Evolutionary conservation across 208 protist species (phyloP).

Genomic region (Angomonas ambiguus): DNA sequence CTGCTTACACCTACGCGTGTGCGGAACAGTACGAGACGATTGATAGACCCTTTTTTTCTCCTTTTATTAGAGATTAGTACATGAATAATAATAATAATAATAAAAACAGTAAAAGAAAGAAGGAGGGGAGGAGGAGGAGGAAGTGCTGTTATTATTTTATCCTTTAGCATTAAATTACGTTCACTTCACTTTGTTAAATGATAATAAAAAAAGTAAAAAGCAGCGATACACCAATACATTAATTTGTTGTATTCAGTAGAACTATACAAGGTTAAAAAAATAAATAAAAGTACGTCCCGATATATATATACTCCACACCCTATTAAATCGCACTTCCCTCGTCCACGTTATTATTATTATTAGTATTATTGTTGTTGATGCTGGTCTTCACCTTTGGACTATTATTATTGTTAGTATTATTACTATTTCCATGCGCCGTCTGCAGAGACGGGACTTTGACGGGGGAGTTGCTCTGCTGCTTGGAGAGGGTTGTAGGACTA

Average conservation of each 20-base stretch:
- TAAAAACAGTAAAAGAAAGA: conserved; percentile 6
- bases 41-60: neutral
- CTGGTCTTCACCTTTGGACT: neutral
- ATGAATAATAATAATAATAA: conserved; percentile 2
- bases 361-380: conserved; percentile 1
- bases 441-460: neutral
- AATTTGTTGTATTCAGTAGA: conserved; percentile 8
- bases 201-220: conserved; percentile 12
- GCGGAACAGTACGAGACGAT: too few relatives aligned
- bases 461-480: too few relatives aligned
- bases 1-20: conserved; percentile 31
- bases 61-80: too few relatives aligned
- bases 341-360: neutral
- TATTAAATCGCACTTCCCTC: neutral
- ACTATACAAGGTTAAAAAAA: conserved; percentile 11
- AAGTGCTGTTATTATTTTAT: neutral
- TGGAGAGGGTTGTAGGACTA: neutral
- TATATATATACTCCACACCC: too few relatives aligned
- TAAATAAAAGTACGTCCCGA: too few relatives aligned
- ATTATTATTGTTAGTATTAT: conserved; percentile 1
- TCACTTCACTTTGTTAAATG: conserved; percentile 10
- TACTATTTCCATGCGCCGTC: neutral
- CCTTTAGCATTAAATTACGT: neutral
- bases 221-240: conserved; percentile 9
- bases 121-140: neutral